Evolutionary conservation across 768 basidiomycete species (phyloP).

Genomic region (Kwoniella sp.): DNA sequence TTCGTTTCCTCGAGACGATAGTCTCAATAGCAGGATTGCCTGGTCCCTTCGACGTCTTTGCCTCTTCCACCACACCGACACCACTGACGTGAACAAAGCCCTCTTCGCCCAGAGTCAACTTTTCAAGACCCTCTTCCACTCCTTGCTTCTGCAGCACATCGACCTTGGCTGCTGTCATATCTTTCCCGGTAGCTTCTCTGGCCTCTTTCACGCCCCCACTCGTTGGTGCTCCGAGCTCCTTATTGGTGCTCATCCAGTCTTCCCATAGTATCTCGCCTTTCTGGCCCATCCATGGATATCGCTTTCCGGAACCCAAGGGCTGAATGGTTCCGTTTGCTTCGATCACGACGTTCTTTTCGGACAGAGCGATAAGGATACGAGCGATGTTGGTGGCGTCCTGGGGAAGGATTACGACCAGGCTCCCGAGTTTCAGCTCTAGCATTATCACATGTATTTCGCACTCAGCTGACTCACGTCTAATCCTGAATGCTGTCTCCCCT

Average conservation of each 20-base stretch:
- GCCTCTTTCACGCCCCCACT: constrained; percentile 11
- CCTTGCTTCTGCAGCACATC: neutral
- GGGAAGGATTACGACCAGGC: neutral
- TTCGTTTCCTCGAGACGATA: neutral
- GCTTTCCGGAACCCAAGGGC: constrained; percentile 22
- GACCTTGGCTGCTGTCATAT: neutral
- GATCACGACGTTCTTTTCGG: constrained; percentile 67
- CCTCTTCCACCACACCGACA: neutral
- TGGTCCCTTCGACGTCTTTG: too few relatives aligned
- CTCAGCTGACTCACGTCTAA: constrained; percentile 70
- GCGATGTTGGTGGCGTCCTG: constrained; percentile 90
- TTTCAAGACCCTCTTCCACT: neutral
- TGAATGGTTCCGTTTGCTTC: constrained; percentile 64
- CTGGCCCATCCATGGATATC: constrained; percentile 53
- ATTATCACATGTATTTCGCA: neutral
- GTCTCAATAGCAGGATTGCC: neutral
- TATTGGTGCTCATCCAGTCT: constrained; percentile 32
- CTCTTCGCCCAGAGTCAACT: neutral
- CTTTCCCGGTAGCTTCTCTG: neutral
- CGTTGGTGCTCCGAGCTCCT: constrained; percentile 1
- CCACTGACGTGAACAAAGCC: neutral
- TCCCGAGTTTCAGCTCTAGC: neutral
- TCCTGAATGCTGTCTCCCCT: constrained; percentile 83
- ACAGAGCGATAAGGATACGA: constrained; percentile 78
- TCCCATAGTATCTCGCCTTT: constrained; percentile 48